Conservation (phyloP, 2,329 filamentous ascomycete genomes). For the Calonectria hongkongensis region DNA sequence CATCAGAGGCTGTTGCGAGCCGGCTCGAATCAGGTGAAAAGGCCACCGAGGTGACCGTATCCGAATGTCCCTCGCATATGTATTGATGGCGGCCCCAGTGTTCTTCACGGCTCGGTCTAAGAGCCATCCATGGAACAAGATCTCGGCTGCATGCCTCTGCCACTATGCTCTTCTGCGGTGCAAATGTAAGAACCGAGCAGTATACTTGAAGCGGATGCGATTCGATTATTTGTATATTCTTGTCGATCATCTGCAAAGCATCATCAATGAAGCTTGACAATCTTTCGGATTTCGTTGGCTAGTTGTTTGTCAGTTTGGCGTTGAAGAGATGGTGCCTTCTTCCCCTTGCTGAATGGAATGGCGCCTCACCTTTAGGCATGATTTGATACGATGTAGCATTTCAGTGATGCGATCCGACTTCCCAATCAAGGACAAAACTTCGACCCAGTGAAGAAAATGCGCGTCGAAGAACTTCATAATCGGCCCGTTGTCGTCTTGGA, state of each 20-base stretch:
- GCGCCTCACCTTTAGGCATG: neutral
- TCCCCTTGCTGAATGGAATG: neutral
- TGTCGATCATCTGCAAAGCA: neutral
- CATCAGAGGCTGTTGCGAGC: neutral
- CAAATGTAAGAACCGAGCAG: neutral
- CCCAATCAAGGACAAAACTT: neutral
- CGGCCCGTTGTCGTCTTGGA: neutral
- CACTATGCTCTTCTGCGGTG: neutral
- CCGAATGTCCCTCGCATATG: neutral
- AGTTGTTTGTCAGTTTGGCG: neutral
- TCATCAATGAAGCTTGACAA: neutral
- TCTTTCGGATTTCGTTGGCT: neutral
- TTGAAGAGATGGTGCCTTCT: neutral
- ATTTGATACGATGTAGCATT: neutral
- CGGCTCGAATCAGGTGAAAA: neutral
- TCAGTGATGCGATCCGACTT: neutral
- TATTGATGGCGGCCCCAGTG: neutral
- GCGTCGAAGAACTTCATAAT: neutral
- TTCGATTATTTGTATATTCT: neutral
- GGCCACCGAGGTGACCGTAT: neutral
- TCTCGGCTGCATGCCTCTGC: neutral
- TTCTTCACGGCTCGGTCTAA: neutral
- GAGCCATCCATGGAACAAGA: neutral
- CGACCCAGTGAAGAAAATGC: neutral
- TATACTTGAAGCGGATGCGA: neutral